Evolutionary conservation across 1,284 basidiomycete genomes (phyloP).

Genomic region (Heliocybe sulcata): DNA sequence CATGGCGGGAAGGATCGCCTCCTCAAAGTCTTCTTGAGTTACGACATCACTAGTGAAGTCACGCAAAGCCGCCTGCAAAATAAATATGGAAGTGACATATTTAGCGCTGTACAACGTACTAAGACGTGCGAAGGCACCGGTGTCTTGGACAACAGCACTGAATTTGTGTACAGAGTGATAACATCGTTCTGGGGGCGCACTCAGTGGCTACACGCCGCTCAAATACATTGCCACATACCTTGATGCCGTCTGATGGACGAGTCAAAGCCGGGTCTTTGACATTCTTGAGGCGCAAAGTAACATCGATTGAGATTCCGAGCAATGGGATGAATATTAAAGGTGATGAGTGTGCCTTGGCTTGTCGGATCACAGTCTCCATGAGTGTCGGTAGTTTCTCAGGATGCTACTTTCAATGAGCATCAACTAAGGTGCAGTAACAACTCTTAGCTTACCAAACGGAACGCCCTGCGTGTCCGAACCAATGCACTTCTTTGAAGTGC

Average conservation of each 20-base stretch:
- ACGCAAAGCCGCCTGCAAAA: constrained; percentile 37
- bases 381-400: constrained; percentile 38
- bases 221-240: constrained; percentile 24
- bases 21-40: constrained; percentile 32
- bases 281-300: constrained; percentile 52
- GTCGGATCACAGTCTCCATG: constrained; percentile 40
- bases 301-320: constrained; percentile 54
- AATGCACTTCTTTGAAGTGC: constrained; percentile 56
- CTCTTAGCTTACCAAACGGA: constrained; percentile 45
- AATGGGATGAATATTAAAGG: constrained; percentile 45
- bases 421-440: not conserved
- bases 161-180: constrained; percentile 40
- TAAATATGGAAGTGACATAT: constrained; percentile 9
- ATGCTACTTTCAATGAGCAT: constrained; percentile 23
- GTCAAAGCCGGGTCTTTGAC: constrained; percentile 33
- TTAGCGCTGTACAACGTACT: constrained; percentile 25
- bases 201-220: not conserved
- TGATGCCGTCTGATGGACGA: constrained; percentile 33
- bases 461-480: constrained; percentile 51
- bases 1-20: constrained; percentile 51
- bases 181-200: constrained; percentile 37
- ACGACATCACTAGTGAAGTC: constrained; percentile 43
- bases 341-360: constrained; percentile 39
- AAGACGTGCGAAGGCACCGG: constrained; percentile 40
- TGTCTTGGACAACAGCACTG: constrained; percentile 52